Evolutionary conservation across 2,329 filamentous ascomycete genomes (phyloP), one percentile per base, ranked within the genome.

Genomic region (Colletotrichum brevisporum): DNA sequence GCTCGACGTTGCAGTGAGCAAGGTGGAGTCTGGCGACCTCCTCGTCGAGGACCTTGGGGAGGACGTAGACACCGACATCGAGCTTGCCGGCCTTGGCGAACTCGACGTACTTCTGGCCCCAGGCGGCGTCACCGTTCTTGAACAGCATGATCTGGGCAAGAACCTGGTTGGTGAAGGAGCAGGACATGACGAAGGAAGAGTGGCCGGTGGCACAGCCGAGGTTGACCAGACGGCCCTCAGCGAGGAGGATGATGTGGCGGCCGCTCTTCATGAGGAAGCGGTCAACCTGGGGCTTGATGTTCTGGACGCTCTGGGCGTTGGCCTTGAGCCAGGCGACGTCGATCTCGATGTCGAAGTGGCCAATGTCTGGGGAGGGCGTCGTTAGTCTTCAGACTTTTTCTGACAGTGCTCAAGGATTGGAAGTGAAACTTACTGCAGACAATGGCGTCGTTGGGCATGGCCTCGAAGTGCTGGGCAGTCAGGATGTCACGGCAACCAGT

Each of bases 91-190:
- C 90, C 89, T 95, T 94, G 86, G 93, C 94, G 83, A 97, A 99
- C 86, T 98, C 96, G 78, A 95, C 86, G 87, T 98, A 97, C 90
- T 98, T 98, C 86, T 93, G 87, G 84, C 92, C 90, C 83, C 97
- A 99, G 67, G 87, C 92, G 81, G 89, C 89, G 82, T 98, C 95
- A 78, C 92, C 88, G 78, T 91, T 92, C 92, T 98, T 98, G 93
- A 85, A 99, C 79, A 99, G 88, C 88, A 97, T 92, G 87, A 99
- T 98, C 89, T 99, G 96, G 76, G 96, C 96, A 83, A 99, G 94
- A 78, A 98, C 96, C 90, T 99, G 96, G 92, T 99, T 99, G 90
- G 95, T 97, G 92, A 99, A 99, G 74, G 95, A 98, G 92, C 96
- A 99, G 78, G 95, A 98, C 96, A 99, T 98, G 89, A 99, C 96